These are phyloP conservation scores for Solanum bukasovii DNA, from an alignment of 257 asterid genomes.

Conservation along the genomic window DNA sequence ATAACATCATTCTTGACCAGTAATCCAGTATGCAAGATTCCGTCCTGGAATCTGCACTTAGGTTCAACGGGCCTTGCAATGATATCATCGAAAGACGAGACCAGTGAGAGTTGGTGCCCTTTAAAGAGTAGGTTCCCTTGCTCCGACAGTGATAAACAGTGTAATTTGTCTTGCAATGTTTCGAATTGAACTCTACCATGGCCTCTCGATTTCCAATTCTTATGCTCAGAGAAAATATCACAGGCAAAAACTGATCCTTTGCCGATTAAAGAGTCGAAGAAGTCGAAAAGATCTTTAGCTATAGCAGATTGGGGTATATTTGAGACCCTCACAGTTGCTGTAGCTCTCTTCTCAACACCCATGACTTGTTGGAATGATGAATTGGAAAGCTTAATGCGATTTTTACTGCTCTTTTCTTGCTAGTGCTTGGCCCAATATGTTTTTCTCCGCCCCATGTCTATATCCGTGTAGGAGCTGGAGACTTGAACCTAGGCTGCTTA, in stretches of 20 bases:
- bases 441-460: background rate
- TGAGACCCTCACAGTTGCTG: slow-evolving; percentile 45
- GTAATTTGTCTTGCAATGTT: slow-evolving; percentile 23
- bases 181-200: slow-evolving; percentile 82
- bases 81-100: slow-evolving; percentile 42
- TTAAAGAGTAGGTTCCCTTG: slow-evolving; percentile 36
- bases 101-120: slow-evolving; percentile 36
- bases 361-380: background rate
- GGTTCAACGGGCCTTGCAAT: slow-evolving; percentile 51
- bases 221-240: slow-evolving; percentile 65
- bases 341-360: slow-evolving; percentile 24
- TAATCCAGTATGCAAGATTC: slow-evolving; percentile 42
- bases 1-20: slow-evolving; percentile 36
- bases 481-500: background rate
- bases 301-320: slow-evolving; percentile 48
- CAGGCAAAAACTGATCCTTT: slow-evolving; percentile 53
- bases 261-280: slow-evolving; percentile 47
- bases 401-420: background rate
- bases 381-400: background rate
- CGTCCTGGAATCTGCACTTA: slow-evolving; percentile 29
- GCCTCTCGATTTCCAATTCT: slow-evolving; percentile 83
- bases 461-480: background rate
- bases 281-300: slow-evolving; percentile 42
- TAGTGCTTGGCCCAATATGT: background rate
- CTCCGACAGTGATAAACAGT: slow-evolving; percentile 39